Percentiles rank a stretch among this genome's conserved stretches.
Conservation (phyloP, 805 yeast genomes). For the Wickerhamiella shivajii region DNA sequence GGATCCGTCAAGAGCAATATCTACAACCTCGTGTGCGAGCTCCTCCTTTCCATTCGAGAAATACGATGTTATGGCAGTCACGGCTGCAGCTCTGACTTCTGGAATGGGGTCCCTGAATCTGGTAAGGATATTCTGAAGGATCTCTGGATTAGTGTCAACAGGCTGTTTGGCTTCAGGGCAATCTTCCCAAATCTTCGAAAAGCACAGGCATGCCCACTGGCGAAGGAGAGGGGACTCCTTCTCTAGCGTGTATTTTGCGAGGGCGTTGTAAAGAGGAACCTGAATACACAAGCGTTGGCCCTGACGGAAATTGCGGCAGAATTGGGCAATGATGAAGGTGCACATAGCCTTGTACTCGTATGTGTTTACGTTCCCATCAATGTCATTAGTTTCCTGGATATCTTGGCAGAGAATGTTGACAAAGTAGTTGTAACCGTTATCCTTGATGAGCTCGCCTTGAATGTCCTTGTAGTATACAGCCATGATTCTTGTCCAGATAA, state of each 20-base stretch:
- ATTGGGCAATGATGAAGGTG: constrained; percentile 74
- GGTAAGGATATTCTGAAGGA: constrained; percentile 38
- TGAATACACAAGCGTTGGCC: constrained; percentile 75
- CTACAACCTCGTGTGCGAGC: constrained; percentile 51
- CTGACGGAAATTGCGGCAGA: constrained; percentile 61
- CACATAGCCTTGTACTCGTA: constrained; percentile 87
- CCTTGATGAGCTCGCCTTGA: constrained; percentile 84
- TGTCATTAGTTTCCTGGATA: not conserved
- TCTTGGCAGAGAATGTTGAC: constrained; percentile 48
- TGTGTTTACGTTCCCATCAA: constrained; percentile 23
- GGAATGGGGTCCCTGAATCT: constrained; percentile 81
- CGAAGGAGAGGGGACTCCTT: constrained; percentile 76
- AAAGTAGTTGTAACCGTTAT: constrained; percentile 79
- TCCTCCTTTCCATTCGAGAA: constrained; percentile 20
- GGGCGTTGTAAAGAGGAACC: constrained; percentile 52
- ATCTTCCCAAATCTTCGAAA: constrained; percentile 47
- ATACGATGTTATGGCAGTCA: constrained; percentile 54
- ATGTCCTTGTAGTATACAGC: constrained; percentile 83
- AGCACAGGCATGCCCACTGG: constrained; percentile 83
- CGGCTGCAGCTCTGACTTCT: constrained; percentile 77
- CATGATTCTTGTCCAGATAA: constrained; percentile 96
- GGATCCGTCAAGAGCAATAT: constrained; percentile 72
- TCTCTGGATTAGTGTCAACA: constrained; percentile 32
- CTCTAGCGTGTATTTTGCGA: constrained; percentile 48
- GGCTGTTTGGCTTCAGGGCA: constrained; percentile 64